Base-by-base conservation (phyloP, 2,329 filamentous ascomycete species). In the Cercospora sp. region DNA sequence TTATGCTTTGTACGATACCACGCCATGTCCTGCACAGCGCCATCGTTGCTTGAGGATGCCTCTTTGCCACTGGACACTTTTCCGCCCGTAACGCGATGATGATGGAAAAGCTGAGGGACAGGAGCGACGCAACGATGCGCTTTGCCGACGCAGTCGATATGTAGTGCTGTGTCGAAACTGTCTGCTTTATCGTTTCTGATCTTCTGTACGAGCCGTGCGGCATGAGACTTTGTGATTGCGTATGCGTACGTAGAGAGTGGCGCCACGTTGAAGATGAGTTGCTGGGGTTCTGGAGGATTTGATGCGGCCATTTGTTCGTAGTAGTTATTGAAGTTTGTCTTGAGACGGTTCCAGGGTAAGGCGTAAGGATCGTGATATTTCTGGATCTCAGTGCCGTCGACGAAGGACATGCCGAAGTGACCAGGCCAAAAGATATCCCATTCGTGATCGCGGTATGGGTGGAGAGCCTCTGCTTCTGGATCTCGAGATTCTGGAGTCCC, bases 401-500 rank as follows among this genome's bases (percentile, higher is more conserved):
- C 23, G 48, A 64, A 66, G 20, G 65, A 55, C 30, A 68, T 61
- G 7, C 79, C 80, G 69, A 75, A 80, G 63, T 77, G 75, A 18
- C 75, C 75, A 0, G 73, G 69, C 75, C 75, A 77, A 13, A 77
- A 65, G 26, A 77, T 64, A 57, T 77, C 75, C 75, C 70, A 78
- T 58, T 60, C 69, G 45, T 70, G n/a, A 73, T 61, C 3, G 12
- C 31, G 20, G 42, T 74, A 70, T 5, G 68, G 68, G 20, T 65
- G 57, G 9, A 59, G 16, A 20, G 26, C 58, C 39, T 28, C 57
- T 2, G 28, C 2, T 5, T 20, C 36, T 12, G 60, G 31, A 12
- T 26, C 10, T n/a, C 39, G 39, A 30, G 33, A 20, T 42, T 57
- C 31, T 23, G 31, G 28, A 12, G 48, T 1, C 2, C 16, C 9